Conservation (phyloP, 2,329 filamentous ascomycete species). For the Sporothrix inflata region DNA sequence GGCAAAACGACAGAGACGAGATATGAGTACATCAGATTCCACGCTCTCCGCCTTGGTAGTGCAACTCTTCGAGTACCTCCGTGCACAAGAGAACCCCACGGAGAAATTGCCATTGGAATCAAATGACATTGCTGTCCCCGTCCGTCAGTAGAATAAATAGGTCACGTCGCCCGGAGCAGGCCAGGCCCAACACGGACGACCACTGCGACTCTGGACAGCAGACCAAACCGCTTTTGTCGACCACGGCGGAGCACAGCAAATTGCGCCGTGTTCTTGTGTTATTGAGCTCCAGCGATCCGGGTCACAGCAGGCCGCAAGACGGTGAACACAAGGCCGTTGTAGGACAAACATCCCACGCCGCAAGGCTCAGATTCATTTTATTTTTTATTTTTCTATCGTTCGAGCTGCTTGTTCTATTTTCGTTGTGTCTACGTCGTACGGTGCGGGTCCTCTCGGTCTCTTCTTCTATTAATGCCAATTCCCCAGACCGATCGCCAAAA, state of each 20-base stretch:
- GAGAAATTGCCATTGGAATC: constrained; percentile 12
- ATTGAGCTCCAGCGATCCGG: not conserved
- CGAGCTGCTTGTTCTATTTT: not conserved
- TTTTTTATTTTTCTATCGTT: not conserved
- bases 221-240: constrained; percentile 17
- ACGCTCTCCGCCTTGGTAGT: not conserved
- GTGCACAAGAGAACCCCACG: not conserved
- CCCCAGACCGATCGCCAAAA: not conserved
- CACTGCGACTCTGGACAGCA: not conserved
- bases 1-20: not conserved
- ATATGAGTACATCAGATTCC: not conserved
- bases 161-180: not conserved
- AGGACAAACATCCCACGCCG: not conserved
- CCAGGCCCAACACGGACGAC: not conserved
- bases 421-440: not conserved
- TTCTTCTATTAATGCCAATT: not conserved
- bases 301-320: not conserved
- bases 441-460: not conserved
- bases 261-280: constrained; percentile 3
- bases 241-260: not conserved
- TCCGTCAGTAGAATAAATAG: not conserved
- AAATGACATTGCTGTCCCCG: not conserved
- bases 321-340: not conserved
- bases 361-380: constrained; percentile 1
- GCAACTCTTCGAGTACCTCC: not conserved